phyloP scores from a whole-genome alignment of 148 eudicot genomes.

The Chenopodium suecicum region DNA sequence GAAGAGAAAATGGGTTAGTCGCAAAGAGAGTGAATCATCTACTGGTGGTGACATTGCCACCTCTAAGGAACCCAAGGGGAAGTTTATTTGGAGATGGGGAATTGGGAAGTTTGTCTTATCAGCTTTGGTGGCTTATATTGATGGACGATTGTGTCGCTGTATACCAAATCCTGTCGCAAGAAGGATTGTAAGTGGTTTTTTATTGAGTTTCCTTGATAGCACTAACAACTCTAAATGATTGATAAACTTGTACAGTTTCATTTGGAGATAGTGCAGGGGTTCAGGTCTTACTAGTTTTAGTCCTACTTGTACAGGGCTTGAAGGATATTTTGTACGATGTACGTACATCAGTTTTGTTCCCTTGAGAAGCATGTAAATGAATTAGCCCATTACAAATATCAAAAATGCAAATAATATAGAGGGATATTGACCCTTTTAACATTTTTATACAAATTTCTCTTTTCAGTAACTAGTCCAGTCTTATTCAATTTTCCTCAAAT shows the following conservation, averaged over 20 bases:
- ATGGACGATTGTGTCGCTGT: slow-evolving; percentile 82
- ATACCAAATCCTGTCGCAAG: slow-evolving; percentile 93
- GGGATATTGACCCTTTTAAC: neutral
- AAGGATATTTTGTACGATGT: neutral
- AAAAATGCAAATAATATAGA: neutral
- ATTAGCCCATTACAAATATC: neutral
- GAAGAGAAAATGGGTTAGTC: slow-evolving; percentile 35
- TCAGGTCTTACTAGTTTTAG: neutral
- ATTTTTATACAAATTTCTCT: neutral
- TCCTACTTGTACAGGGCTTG: neutral
- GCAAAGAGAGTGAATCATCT: slow-evolving; percentile 27
- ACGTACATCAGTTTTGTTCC: neutral
- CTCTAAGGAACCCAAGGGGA: slow-evolving; percentile 35
- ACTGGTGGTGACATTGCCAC: slow-evolving; percentile 15
- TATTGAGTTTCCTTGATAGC: slow-evolving; percentile 81
- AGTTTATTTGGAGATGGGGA: slow-evolving; percentile 66
- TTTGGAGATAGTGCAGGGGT: neutral
- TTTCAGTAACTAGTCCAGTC: neutral
- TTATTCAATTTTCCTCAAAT: neutral
- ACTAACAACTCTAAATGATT: slow-evolving; percentile 43
- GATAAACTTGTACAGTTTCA: neutral
- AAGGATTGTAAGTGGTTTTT: slow-evolving; percentile 90
- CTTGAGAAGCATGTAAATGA: neutral
- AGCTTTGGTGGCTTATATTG: slow-evolving; percentile 82
- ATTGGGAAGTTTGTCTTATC: slow-evolving; percentile 78